Conservation (phyloP, 2,329 filamentous ascomycete genomes). For the Scytalidium lignicola region DNA sequence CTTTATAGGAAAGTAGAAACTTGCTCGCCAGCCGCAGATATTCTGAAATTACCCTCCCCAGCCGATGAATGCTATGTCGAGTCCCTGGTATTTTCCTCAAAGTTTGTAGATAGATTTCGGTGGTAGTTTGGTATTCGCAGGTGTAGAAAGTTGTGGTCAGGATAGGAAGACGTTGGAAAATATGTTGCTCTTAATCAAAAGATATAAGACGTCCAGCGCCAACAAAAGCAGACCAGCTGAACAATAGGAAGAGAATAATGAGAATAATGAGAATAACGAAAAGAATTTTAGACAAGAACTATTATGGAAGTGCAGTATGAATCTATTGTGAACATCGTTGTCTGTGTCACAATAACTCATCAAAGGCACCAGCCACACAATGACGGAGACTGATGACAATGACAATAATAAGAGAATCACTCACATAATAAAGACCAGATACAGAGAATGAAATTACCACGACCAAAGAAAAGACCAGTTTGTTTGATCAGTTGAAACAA, state of each 20-base stretch:
- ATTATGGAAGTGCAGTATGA: conserved; percentile 8
- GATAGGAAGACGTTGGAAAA: conserved; percentile 3
- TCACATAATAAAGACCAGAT: conserved; percentile 8
- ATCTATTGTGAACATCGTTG: conserved; percentile 16
- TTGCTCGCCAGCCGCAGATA: too few species aligned
- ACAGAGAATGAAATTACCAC: conserved; percentile 3
- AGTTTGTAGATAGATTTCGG: not conserved
- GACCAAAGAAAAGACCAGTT: not conserved
- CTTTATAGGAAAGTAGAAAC: too few species aligned
- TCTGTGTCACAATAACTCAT: conserved; percentile 2
- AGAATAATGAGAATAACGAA: conserved; percentile 6
- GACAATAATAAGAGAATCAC: conserved; percentile 12
- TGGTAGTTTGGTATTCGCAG: not conserved
- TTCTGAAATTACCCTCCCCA: too few species aligned
- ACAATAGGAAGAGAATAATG: conserved; percentile 6
- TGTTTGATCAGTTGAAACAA: not conserved
- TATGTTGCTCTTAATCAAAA: not conserved
- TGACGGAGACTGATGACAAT: conserved; percentile 10
- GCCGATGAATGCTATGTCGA: too few species aligned
- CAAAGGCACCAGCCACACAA: conserved; percentile 5
- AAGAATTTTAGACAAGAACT: conserved; percentile 13
- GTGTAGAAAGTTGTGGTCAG: not conserved
- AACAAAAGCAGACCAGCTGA: conserved; percentile 13
- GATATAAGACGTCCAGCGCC: conserved; percentile 14
- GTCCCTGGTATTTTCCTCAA: too few species aligned